phyloP scores from a whole-genome alignment of 2,329 filamentous ascomycete species.

The Phyllachora maydis region DNA sequence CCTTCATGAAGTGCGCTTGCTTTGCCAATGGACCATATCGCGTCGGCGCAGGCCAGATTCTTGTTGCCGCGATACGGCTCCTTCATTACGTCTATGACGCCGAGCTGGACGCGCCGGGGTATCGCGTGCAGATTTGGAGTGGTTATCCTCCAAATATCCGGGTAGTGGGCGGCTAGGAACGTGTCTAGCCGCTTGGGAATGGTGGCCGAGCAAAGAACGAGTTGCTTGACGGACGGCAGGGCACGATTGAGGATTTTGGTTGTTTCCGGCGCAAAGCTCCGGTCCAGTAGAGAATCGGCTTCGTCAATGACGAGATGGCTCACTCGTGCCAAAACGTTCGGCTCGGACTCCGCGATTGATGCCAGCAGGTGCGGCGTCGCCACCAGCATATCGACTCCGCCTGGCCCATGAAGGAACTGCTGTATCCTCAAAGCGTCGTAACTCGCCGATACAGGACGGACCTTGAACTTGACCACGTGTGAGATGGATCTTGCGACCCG shows the following conservation, averaged over 20 bases:
- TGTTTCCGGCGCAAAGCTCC: conserved; percentile 73
- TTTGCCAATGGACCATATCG: conserved; percentile 82
- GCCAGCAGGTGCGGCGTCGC: conserved; percentile 77
- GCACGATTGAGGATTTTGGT: conserved; percentile 65
- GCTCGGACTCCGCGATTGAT: conserved; percentile 74
- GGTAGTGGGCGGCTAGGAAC: conserved; percentile 64
- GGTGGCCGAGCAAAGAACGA: conserved; percentile 88
- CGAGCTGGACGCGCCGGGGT: conserved; percentile 80
- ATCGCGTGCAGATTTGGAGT: conserved; percentile 95
- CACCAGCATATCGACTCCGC: conserved; percentile 69
- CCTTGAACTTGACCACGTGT: conserved; percentile 72
- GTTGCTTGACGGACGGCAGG: conserved; percentile 61
- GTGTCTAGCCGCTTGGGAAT: conserved; percentile 80
- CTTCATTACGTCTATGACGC: conserved; percentile 76
- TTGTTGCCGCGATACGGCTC: conserved; percentile 93
- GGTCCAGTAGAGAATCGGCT: conserved; percentile 87
- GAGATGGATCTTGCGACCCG: conserved; percentile 62
- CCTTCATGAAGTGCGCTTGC: conserved; percentile 41
- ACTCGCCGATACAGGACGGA: conserved; percentile 61
- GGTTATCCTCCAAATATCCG: conserved; percentile 65
- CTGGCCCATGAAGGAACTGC: conserved; percentile 59
- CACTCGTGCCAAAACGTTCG: conserved; percentile 82
- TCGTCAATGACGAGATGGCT: conserved; percentile 82
- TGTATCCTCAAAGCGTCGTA: conserved; percentile 63
- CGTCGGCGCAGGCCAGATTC: conserved; percentile 79